Evolutionary conservation across 495 filamentous ascomycete species (phyloP).

Genomic region (Bathelium albidoporum): DNA sequence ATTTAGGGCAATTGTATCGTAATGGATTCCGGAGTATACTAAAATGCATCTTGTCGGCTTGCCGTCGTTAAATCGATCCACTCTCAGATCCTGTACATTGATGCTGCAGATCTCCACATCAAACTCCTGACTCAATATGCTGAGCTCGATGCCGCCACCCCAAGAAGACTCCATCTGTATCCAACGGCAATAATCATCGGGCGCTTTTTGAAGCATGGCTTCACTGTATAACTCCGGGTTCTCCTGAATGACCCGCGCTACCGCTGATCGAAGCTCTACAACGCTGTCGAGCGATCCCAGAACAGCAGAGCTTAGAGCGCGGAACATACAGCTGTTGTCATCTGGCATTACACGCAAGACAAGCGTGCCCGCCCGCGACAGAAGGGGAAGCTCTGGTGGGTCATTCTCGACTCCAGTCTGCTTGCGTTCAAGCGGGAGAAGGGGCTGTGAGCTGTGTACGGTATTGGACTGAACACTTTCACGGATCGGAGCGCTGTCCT

Average conservation of each 20-base stretch:
- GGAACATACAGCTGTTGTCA: slow-evolving; percentile 92
- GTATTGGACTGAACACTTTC: slow-evolving; percentile 12
- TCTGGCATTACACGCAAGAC: slow-evolving; percentile 94
- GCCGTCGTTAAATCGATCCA: slow-evolving; percentile 77
- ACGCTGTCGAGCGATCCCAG: slow-evolving; percentile 61
- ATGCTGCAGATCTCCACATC: slow-evolving; percentile 78
- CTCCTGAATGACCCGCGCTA: slow-evolving; percentile 67
- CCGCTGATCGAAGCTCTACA: slow-evolving; percentile 65
- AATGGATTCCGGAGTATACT: slow-evolving; percentile 91
- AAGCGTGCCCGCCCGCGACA: slow-evolving; percentile 51
- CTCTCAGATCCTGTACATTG: slow-evolving; percentile 57
- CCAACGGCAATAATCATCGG: slow-evolving; percentile 72
- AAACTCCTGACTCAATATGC: slow-evolving; percentile 76
- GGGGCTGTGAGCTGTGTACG: slow-evolving; percentile 21
- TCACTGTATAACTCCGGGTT: slow-evolving; percentile 61
- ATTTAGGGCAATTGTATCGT: slow-evolving; percentile 77
- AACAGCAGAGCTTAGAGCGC: slow-evolving; percentile 71
- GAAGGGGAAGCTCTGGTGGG: slow-evolving; percentile 58
- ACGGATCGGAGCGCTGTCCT: background rate
- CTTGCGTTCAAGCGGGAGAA: slow-evolving; percentile 32
- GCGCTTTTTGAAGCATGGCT: slow-evolving; percentile 60
- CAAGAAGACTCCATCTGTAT: slow-evolving; percentile 73
- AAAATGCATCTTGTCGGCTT: slow-evolving; percentile 61
- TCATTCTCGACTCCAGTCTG: slow-evolving; percentile 39
- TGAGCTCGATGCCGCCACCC: slow-evolving; percentile 88